These are phyloP conservation scores for Diaporthe citrichinensis DNA, from an alignment of 2,329 filamentous ascomycete genomes.

Conservation along the genomic window DNA sequence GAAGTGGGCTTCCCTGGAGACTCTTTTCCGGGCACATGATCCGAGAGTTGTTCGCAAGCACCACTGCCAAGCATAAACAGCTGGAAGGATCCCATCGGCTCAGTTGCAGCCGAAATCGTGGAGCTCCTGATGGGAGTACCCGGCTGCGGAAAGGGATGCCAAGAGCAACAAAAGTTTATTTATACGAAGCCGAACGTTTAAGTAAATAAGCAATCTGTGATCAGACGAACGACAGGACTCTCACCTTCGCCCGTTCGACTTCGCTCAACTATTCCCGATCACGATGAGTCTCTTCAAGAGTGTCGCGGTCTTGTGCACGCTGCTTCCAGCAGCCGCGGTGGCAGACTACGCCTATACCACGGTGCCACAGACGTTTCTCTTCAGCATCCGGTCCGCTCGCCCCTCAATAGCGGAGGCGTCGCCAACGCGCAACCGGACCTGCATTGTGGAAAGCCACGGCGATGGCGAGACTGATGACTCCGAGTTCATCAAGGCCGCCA, in stretches of 20 bases:
- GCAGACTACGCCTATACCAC: slow-evolving; percentile 9
- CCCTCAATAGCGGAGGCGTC: slow-evolving; percentile 15
- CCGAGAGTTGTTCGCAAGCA: neutral
- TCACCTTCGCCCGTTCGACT: no score
- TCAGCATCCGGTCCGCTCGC: slow-evolving; percentile 25
- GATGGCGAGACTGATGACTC: slow-evolving; percentile 48
- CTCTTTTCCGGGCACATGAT: slow-evolving; percentile 27
- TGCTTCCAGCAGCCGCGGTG: slow-evolving; percentile 6
- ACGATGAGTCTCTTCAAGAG: neutral
- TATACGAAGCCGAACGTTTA: neutral
- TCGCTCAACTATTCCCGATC: neutral
- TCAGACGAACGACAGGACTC: neutral
- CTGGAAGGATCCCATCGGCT: slow-evolving; percentile 8
- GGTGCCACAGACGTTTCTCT: slow-evolving; percentile 14
- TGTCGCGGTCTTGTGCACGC: neutral
- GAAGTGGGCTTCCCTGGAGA: slow-evolving; percentile 13
- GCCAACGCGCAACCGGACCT: slow-evolving; percentile 36
- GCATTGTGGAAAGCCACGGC: slow-evolving; percentile 70
- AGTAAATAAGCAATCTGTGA: neutral
- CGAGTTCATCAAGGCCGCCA: slow-evolving; percentile 60
- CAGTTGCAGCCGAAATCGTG: slow-evolving; percentile 22
- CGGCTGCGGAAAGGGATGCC: neutral
- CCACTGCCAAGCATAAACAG: slow-evolving; percentile 19
- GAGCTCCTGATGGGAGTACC: neutral
- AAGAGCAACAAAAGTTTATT: neutral